phyloP scores from a whole-genome alignment of 441 rosid species.

The Macaranga tanarius region DNA sequence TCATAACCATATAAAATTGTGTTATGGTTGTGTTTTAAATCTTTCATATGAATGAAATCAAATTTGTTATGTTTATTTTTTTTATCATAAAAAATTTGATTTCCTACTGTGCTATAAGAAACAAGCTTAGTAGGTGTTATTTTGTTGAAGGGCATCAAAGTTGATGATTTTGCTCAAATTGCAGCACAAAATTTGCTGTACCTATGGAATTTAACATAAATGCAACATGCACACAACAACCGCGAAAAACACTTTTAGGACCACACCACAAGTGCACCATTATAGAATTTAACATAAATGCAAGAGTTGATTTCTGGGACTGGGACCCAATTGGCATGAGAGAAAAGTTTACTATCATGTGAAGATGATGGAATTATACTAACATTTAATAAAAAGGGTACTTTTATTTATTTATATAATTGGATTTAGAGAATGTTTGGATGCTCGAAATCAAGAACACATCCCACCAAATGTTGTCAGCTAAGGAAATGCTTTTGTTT shows the following conservation, averaged over 20 bases:
- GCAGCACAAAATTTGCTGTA: not conserved
- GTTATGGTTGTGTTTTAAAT: too few relatives aligned
- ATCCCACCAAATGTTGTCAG: constrained; percentile 26
- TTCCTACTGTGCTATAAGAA: too few relatives aligned
- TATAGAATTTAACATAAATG: not conserved
- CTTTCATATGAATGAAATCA: too few relatives aligned
- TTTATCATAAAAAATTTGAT: too few relatives aligned
- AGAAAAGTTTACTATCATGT: constrained; percentile 2
- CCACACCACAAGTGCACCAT: not conserved
- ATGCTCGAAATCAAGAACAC: constrained; percentile 15
- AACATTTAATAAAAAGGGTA: not conserved
- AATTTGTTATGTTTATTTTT: too few relatives aligned
- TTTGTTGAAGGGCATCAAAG: too few relatives aligned
- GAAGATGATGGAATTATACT: constrained; percentile 21
- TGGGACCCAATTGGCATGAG: constrained; percentile 1
- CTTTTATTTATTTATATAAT: not conserved
- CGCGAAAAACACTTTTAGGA: not conserved
- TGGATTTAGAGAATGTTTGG: not conserved
- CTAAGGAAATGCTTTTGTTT: constrained; percentile 5
- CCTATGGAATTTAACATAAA: not conserved
- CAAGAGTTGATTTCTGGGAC: constrained; percentile 22
- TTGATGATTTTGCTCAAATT: too few relatives aligned
- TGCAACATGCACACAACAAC: not conserved
- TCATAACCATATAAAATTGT: too few relatives aligned
- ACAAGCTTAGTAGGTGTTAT: too few relatives aligned